Percentiles rank a stretch among this genome's conserved stretches.
phyloP scores from a whole-genome alignment of 345 rosid species.

The Excoecaria cochinchinensis region DNA sequence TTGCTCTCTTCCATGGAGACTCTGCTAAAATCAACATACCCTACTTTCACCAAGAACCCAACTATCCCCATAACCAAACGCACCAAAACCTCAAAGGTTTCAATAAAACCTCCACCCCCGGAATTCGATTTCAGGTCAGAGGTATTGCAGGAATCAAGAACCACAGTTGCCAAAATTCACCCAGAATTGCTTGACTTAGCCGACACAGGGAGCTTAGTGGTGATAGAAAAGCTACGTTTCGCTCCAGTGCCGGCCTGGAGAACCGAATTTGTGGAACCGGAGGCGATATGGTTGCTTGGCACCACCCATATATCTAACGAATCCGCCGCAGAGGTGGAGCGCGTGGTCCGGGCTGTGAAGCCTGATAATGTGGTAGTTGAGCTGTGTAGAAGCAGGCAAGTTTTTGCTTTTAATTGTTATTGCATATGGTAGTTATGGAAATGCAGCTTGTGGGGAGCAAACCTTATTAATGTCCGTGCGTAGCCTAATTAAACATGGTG shows the following conservation, averaged over 20 bases:
- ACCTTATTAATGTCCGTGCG: no score
- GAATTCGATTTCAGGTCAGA: conserved; percentile 70
- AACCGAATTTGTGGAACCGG: conserved; percentile 70
- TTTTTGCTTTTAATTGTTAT: neutral
- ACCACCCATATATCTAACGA: conserved; percentile 59
- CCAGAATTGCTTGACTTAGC: conserved; percentile 69
- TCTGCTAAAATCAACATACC: conserved; percentile 43
- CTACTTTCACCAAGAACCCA: conserved; percentile 34
- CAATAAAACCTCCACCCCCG: conserved; percentile 63
- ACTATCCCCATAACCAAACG: conserved; percentile 25
- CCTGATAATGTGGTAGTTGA: conserved; percentile 92
- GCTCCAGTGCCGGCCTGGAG: conserved; percentile 86
- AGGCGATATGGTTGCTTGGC: conserved; percentile 74
- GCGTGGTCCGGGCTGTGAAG: conserved; percentile 57
- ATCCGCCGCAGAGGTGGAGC: conserved; percentile 64
- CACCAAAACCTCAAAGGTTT: conserved; percentile 39
- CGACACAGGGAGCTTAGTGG: conserved; percentile 50
- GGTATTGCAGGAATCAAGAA: conserved; percentile 50
- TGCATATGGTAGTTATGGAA: neutral
- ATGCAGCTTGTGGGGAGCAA: neutral
- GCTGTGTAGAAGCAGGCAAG: conserved; percentile 93
- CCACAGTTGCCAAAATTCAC: conserved; percentile 44
- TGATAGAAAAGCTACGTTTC: conserved; percentile 57
- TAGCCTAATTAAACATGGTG: neutral
- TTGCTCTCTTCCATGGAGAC: conserved; percentile 45